A percentile compares a stretch with the other conserved stretches of the same genome.
Conservation (phyloP, 106 monocot genomes). For the Agapanthus africanus region DNA sequence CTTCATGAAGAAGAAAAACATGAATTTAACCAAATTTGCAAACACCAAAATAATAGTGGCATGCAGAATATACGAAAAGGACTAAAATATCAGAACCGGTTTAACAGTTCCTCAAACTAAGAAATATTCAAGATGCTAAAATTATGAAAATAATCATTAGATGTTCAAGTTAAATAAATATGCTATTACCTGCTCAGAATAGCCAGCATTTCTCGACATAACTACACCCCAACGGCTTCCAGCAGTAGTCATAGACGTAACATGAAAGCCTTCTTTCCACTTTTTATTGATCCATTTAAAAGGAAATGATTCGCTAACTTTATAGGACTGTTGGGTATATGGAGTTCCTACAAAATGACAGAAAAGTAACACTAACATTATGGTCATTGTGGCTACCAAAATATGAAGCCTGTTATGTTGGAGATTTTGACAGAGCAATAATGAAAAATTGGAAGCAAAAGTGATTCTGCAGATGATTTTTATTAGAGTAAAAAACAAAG, state of each 20-base stretch:
- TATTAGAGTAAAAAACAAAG: too few relatives aligned
- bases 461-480: too few relatives aligned
- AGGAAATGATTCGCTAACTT: slow-evolving; percentile 97
- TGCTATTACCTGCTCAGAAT: slow-evolving; percentile 64
- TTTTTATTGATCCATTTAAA: slow-evolving; percentile 99
- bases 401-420: too few relatives aligned
- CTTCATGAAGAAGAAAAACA: background rate
- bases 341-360: slow-evolving; percentile 88
- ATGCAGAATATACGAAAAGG: background rate
- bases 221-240: slow-evolving; percentile 89
- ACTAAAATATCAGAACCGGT: background rate
- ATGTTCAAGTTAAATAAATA: background rate
- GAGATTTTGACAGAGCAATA: too few relatives aligned
- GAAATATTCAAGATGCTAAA: background rate
- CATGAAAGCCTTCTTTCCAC: slow-evolving; percentile 99
- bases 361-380: too few relatives aligned
- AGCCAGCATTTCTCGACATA: slow-evolving; percentile 94
- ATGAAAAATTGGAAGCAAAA: too few relatives aligned
- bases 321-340: slow-evolving; percentile 92
- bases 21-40: background rate
- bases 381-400: too few relatives aligned
- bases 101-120: background rate
- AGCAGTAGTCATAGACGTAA: slow-evolving; percentile 94
- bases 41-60: background rate
- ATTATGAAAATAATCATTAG: background rate